Base-by-base conservation (phyloP, 2,329 filamentous ascomycete species). In the Sporothrix sp. region DNA sequence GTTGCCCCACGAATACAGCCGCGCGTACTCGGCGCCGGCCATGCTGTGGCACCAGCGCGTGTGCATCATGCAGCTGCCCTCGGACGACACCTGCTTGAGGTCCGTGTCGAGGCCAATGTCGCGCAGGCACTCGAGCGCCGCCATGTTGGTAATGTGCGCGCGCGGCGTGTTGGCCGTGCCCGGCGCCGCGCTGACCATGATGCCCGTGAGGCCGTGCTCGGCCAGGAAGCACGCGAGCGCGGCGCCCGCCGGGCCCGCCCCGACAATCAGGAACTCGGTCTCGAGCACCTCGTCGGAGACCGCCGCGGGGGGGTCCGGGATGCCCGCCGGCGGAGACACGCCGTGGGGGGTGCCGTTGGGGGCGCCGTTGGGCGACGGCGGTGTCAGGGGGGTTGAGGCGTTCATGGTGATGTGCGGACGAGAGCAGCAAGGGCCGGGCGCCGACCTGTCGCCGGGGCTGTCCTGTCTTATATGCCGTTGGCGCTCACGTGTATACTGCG, bases 141-240 rank as follows among this genome's bases (percentile, higher is more conserved):
- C 76, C 61, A 74, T 74, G 59, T 81, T 82, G 38, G 74, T 79
- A 51, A 81, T 77, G 58, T 82, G 78, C 0, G 78, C 78, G 23
- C 79, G 66, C 1, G 79, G 79, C 1, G 76, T 79, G 51, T 75
- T 65, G 1, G 78, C 75, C 1, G 72, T 78, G 3, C 71, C 69
- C 0, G 74, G 61, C 0, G 71, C 69, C 2, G 68, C 59, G 7
- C 70, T 69, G 46, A 82, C 66, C 55, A 81, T 70, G 39, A 81
- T 68, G 1, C 79, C 79, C 27, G 63, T 72, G 4, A 75, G 60
- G 71, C 73, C 71, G 64, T 76, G 64, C 7, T 66, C 65, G 3
- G 66, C 63, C 1, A 79, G 67, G 51, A 79, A 79, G 54, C 72
- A 76, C 3, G 75, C 75, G 28, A 79, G 60, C 1, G 73, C 66